Conservation (phyloP, 768 basidiomycete species). For the Hericium alpestre region DNA sequence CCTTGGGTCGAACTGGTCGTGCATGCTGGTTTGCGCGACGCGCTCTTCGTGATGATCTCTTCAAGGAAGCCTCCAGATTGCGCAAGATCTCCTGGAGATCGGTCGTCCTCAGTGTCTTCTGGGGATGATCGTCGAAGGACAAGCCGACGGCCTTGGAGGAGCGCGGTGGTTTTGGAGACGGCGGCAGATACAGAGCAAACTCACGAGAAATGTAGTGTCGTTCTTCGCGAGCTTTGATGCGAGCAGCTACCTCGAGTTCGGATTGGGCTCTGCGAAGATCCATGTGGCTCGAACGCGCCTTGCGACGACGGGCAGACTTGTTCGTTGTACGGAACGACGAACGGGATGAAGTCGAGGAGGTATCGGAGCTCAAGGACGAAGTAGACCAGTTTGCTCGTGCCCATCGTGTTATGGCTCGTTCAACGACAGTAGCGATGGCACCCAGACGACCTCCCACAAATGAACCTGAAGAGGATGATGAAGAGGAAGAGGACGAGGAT, state of each 20-base stretch:
- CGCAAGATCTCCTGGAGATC: constrained; percentile 9
- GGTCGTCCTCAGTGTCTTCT: constrained; percentile 12
- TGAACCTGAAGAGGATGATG: constrained; percentile 28
- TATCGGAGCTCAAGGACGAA: constrained; percentile 30
- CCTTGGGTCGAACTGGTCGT: constrained; percentile 1
- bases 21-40: not conserved
- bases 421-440: constrained; percentile 44
- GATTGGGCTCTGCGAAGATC: constrained; percentile 41
- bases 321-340: constrained; percentile 30
- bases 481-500: constrained; percentile 21
- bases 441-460: constrained; percentile 25
- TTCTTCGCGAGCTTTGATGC: constrained; percentile 53
- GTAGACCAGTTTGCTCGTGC: constrained; percentile 40
- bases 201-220: constrained; percentile 48
- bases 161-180: constrained; percentile 14
- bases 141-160: not conserved
- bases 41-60: constrained; percentile 3
- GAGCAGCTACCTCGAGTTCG: constrained; percentile 50
- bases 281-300: constrained; percentile 36
- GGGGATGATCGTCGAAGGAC: constrained; percentile 1
- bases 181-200: constrained; percentile 58
- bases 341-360: constrained; percentile 29
- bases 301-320: constrained; percentile 28
- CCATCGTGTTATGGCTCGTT: constrained; percentile 65
- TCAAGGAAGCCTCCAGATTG: constrained; percentile 10